Conservation (phyloP, 2,329 filamentous ascomycete species). For the Hymenoscyphus albidus region DNA sequence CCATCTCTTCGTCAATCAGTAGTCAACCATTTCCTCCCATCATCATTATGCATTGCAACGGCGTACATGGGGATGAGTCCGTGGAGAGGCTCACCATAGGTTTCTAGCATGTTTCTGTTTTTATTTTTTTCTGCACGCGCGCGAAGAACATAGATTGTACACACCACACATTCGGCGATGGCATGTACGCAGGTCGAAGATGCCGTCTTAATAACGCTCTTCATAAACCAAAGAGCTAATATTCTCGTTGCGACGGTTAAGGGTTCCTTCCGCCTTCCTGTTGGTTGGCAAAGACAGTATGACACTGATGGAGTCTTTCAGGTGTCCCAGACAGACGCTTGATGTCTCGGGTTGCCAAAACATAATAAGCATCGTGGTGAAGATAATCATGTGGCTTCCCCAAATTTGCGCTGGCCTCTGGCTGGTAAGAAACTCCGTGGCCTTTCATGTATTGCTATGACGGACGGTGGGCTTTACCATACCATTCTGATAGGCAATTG, state of each 20-base stretch:
- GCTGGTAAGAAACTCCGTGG: background rate
- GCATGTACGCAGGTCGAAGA: constrained; percentile 42
- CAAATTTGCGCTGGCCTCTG: background rate
- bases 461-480: constrained; percentile 3
- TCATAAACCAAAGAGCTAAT: constrained; percentile 14
- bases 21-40: constrained; percentile 25
- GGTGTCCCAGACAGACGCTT: background rate
- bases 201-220: constrained; percentile 40
- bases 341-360: constrained; percentile 4
- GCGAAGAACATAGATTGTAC: constrained; percentile 36
- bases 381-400: background rate
- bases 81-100: constrained; percentile 18
- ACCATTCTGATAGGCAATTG: constrained; percentile 12
- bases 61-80: constrained; percentile 30
- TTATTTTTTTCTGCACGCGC: constrained; percentile 13
- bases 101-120: constrained; percentile 31
- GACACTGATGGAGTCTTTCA: background rate
- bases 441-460: constrained; percentile 4
- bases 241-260: constrained; percentile 7
- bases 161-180: constrained; percentile 35
- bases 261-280: constrained; percentile 7
- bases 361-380: constrained; percentile 12
- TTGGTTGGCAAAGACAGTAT: background rate
- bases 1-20: constrained; percentile 23
- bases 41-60: constrained; percentile 33